Percentiles rank a stretch among this genome's conserved stretches.
Evolutionary conservation across 352 stramenopile species (phyloP).

Genomic region (Phytopythium boreale): DNA sequence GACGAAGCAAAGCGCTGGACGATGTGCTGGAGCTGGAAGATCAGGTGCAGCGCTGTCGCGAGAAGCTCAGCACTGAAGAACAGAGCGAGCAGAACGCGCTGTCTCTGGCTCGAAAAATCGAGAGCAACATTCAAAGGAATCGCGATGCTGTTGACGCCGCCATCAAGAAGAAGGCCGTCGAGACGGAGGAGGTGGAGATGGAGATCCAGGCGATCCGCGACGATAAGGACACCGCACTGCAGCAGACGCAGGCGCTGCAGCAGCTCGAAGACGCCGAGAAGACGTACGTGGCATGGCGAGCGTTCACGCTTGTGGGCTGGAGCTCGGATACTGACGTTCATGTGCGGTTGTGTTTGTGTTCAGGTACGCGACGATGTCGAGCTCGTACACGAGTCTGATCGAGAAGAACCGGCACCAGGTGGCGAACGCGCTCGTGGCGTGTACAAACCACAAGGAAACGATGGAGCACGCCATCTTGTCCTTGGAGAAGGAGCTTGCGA

Average conservation of each 20-base stretch:
- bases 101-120: conserved; percentile 44
- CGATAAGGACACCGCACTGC: conserved; percentile 42
- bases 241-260: conserved; percentile 38
- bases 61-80: conserved; percentile 48
- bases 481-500: conserved; percentile 52
- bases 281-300: conserved; percentile 32
- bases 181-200: conserved; percentile 67
- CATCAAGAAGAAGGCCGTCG: conserved; percentile 41
- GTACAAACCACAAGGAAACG: conserved; percentile 62
- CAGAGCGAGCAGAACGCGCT: conserved; percentile 50
- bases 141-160: conserved; percentile 39
- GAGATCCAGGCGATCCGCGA: conserved; percentile 70
- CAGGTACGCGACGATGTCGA: conserved; percentile 48
- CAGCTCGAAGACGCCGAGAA: conserved; percentile 48
- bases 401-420: conserved; percentile 63
- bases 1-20: conserved; percentile 52
- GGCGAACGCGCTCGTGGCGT: conserved; percentile 57
- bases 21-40: conserved; percentile 51
- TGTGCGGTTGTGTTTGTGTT: neutral
- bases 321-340: conserved; percentile 6
- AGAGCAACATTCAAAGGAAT: conserved; percentile 52
- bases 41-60: conserved; percentile 49
- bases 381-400: conserved; percentile 44
- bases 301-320: neutral
- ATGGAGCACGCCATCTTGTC: conserved; percentile 57